A percentile compares a stretch with the other conserved stretches of the same genome.
phyloP scores from a whole-genome alignment of 257 asterid species.

The Capsicum rhomboideum region DNA sequence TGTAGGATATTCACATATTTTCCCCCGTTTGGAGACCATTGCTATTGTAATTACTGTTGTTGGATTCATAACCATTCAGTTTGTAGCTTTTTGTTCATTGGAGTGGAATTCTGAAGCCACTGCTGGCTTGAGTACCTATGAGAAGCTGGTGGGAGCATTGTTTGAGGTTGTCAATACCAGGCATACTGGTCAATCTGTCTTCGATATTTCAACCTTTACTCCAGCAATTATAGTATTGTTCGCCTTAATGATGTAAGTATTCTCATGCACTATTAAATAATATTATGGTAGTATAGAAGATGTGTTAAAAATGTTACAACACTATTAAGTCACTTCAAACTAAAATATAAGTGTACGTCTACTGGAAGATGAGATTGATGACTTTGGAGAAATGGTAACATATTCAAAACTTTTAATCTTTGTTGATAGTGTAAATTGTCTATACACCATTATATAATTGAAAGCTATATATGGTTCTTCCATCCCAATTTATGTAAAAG shows the following conservation, averaged over 20 bases:
- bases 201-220: conserved; percentile 31
- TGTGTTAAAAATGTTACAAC: too few species aligned
- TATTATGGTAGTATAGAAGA: too few species aligned
- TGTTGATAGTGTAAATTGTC: too few species aligned
- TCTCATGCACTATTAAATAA: too few species aligned
- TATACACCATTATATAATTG: too few species aligned
- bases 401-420: too few species aligned
- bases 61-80: conserved; percentile 26
- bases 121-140: conserved; percentile 16
- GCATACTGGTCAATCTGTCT: conserved; percentile 46
- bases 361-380: too few species aligned
- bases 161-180: conserved; percentile 48
- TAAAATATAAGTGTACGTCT: too few species aligned
- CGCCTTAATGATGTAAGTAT: conserved; percentile 44
- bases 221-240: conserved; percentile 31
- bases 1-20: conserved; percentile 26
- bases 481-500: too few species aligned
- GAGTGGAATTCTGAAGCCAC: conserved; percentile 29
- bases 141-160: conserved; percentile 38
- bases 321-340: too few species aligned
- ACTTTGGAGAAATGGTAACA: too few species aligned
- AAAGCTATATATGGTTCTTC: too few species aligned
- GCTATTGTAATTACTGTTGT: conserved; percentile 22
- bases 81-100: conserved; percentile 22
- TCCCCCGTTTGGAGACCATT: conserved; percentile 3